Percentiles rank a stretch among this genome's conserved stretches.
Conservation (phyloP, 2,329 filamentous ascomycete species). For the Coccinonectria pachysandricola region DNA sequence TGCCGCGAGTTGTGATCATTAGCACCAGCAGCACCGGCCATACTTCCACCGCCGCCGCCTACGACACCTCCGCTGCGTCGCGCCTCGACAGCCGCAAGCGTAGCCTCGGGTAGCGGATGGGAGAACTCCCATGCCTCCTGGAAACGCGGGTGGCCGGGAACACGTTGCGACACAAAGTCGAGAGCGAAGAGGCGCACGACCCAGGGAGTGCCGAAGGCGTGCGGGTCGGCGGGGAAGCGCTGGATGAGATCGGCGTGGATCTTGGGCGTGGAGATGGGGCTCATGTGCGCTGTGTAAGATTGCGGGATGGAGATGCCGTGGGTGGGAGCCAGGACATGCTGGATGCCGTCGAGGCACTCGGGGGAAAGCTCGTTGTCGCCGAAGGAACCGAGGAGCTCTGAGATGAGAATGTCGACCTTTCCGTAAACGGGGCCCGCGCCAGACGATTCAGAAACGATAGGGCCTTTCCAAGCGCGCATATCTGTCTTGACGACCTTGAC, state of each 20-base stretch:
- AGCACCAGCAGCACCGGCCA: slow-evolving; percentile 64
- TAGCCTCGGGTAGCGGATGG: slow-evolving; percentile 56
- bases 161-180: slow-evolving; percentile 66
- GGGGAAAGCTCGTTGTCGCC: slow-evolving; percentile 95
- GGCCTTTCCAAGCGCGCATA: slow-evolving; percentile 94
- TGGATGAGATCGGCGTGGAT: slow-evolving; percentile 70
- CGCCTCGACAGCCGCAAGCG: slow-evolving; percentile 44
- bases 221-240: slow-evolving; percentile 49
- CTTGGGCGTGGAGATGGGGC: slow-evolving; percentile 81
- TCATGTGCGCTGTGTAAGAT: slow-evolving; percentile 87
- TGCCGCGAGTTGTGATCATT: slow-evolving; percentile 90
- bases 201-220: slow-evolving; percentile 83
- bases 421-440: slow-evolving; percentile 41
- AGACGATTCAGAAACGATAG: slow-evolving; percentile 38
- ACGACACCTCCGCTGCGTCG: slow-evolving; percentile 54
- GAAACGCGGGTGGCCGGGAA: slow-evolving; percentile 51
- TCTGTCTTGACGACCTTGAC: slow-evolving; percentile 91
- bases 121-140: slow-evolving; percentile 72
- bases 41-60: slow-evolving; percentile 60
- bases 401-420: slow-evolving; percentile 85
- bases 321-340: slow-evolving; percentile 67
- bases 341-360: slow-evolving; percentile 92
- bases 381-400: slow-evolving; percentile 89
- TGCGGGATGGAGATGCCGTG: slow-evolving; percentile 89
- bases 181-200: slow-evolving; percentile 87